A percentile compares a stretch with the other conserved stretches of the same genome.
These are phyloP conservation scores for Nitzschia inconspicua DNA, from an alignment of 108 stramenopile species.

Conservation along the genomic window DNA sequence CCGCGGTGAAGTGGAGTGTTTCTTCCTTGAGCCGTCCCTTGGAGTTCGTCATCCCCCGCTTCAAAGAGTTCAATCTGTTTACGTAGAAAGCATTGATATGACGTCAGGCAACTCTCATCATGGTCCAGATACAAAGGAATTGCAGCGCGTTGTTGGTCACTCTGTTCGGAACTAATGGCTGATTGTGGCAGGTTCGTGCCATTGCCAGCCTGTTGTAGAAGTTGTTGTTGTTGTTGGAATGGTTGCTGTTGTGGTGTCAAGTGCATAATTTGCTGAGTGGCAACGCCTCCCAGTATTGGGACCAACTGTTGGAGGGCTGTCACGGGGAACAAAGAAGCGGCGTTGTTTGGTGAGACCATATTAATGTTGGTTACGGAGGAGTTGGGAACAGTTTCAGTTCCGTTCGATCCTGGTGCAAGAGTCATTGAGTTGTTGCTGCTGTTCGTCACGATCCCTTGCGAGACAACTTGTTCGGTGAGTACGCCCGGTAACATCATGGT, in stretches of 20 bases:
- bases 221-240: conserved; percentile 4
- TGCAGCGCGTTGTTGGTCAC: background rate
- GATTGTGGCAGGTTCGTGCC: background rate
- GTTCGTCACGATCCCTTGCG: no score
- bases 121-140: conserved; percentile 9
- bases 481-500: no score
- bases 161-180: background rate
- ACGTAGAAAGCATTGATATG: conserved; percentile 48
- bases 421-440: no score
- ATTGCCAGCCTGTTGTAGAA: background rate
- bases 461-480: no score
- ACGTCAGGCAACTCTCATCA: conserved; percentile 21
- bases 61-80: conserved; percentile 59
- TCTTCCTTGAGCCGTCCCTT: conserved; percentile 31
- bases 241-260: background rate
- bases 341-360: no score
- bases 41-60: conserved; percentile 32
- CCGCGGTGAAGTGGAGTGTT: conserved; percentile 37
- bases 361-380: no score
- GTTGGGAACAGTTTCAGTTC: no score
- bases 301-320: no score
- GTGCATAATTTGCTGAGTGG: background rate
- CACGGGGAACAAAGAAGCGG: no score
- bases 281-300: no score
- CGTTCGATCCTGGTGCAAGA: no score